A percentile compares a stretch with the other conserved stretches of the same genome.
Conservation (phyloP, 306 rosid genomes). For the Vicia villosa region DNA sequence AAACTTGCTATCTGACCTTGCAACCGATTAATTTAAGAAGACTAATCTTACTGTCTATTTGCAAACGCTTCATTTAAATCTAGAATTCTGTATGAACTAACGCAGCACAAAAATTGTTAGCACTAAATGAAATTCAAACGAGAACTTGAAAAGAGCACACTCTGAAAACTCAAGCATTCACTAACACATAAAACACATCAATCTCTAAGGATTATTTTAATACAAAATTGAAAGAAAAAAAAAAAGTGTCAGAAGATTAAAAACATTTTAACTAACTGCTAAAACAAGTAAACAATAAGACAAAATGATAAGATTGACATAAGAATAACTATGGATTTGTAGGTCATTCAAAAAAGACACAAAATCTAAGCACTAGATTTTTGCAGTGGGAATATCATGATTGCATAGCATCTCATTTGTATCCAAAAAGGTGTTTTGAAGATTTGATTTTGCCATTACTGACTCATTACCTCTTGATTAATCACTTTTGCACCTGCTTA, state of each 20-base stretch:
- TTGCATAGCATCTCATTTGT: slow-evolving; percentile 15
- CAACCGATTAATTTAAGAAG: too few relatives aligned
- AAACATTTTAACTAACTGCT: slow-evolving; percentile 21
- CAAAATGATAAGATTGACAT: slow-evolving; percentile 46
- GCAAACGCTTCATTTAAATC: too few relatives aligned
- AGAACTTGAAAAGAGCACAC: too few relatives aligned
- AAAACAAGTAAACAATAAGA: slow-evolving; percentile 20
- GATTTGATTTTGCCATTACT: slow-evolving; percentile 3
- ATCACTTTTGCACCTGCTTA: neutral
- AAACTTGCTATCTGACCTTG: too few relatives aligned
- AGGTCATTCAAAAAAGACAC: slow-evolving; percentile 28
- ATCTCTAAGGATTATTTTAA: too few relatives aligned
- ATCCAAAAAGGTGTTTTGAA: slow-evolving; percentile 22
- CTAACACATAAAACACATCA: too few relatives aligned
- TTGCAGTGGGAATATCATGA: slow-evolving; percentile 30
- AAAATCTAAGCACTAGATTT: slow-evolving; percentile 40
- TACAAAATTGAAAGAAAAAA: too few relatives aligned
- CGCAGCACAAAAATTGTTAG: too few relatives aligned
- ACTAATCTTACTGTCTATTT: too few relatives aligned
- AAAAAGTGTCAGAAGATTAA: slow-evolving; percentile 4
- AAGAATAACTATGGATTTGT: slow-evolving; percentile 2
- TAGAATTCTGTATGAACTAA: too few relatives aligned
- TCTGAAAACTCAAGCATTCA: too few relatives aligned
- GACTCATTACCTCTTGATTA: slow-evolving; percentile 18
- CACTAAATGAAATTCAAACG: too few relatives aligned